phyloP scores from a whole-genome alignment of 1,284 basidiomycete genomes.

The Phlebopus sp. region DNA sequence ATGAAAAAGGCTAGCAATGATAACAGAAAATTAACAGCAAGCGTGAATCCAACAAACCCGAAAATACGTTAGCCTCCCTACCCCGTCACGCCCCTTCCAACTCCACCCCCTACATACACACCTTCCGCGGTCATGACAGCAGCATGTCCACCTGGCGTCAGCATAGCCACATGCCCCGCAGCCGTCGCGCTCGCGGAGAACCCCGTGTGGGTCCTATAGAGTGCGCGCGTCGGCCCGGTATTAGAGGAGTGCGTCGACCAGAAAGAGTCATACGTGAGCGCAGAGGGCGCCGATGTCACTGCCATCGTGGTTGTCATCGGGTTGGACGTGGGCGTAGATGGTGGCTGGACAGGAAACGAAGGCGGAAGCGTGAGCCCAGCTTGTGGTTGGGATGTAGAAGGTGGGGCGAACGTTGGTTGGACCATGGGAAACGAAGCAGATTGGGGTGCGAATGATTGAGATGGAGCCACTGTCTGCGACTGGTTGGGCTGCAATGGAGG shows the following conservation, averaged over 20 bases:
- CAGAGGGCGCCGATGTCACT: conserved; percentile 12
- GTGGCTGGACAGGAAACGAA: conserved; percentile 9
- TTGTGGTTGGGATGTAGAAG: conserved; percentile 15
- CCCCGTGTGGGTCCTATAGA: conserved; percentile 33
- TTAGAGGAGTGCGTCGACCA: conserved; percentile 53
- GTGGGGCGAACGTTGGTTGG: conserved; percentile 1
- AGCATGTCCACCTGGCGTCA: conserved; percentile 30
- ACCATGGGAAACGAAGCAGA: not conserved
- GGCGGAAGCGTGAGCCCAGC: conserved; percentile 3
- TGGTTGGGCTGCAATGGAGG: not conserved
- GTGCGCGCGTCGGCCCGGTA: conserved; percentile 23
- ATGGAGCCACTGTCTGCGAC: not conserved
- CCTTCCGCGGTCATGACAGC: conserved; percentile 32
- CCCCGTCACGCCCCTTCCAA: not conserved
- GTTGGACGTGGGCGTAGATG: not conserved
- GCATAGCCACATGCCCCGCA: conserved; percentile 29
- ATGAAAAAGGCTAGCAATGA: no score
- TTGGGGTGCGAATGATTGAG: not conserved
- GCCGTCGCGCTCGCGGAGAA: conserved; percentile 26
- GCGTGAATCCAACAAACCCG: no score
- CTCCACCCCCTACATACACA: conserved; percentile 30
- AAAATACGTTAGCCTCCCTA: no score
- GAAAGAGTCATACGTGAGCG: conserved; percentile 63
- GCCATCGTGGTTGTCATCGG: not conserved
- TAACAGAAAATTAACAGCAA: no score